Percentiles rank a stretch among this genome's conserved stretches.
Evolutionary conservation across 2,329 filamentous ascomycete genomes (phyloP).

Genomic region (Ciborinia camelliae): DNA sequence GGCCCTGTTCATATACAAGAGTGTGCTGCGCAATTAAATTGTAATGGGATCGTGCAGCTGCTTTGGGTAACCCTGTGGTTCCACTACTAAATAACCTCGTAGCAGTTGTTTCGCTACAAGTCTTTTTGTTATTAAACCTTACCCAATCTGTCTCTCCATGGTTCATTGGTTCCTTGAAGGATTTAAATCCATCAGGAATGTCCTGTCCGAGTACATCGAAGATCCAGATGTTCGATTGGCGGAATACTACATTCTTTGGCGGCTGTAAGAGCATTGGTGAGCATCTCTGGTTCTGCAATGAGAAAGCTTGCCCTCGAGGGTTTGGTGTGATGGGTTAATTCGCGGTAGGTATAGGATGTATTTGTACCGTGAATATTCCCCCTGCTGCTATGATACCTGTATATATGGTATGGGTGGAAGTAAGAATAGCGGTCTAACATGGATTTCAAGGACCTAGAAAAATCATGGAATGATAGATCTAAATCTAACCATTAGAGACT

Average conservation of each 20-base stretch:
- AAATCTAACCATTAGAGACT: neutral
- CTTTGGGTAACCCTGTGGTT: slow-evolving; percentile 57
- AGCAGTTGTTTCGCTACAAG: slow-evolving; percentile 39
- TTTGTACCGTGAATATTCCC: slow-evolving; percentile 33
- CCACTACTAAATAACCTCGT: slow-evolving; percentile 45
- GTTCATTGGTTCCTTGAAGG: slow-evolving; percentile 26
- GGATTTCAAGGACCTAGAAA: slow-evolving; percentile 24
- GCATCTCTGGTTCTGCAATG: slow-evolving; percentile 31
- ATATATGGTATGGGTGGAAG: slow-evolving; percentile 12
- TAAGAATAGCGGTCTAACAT: neutral
- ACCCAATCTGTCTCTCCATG: slow-evolving; percentile 33
- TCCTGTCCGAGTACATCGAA: slow-evolving; percentile 29
- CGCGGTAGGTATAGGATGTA: slow-evolving; percentile 33
- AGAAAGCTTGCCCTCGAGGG: slow-evolving; percentile 31
- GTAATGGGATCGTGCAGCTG: slow-evolving; percentile 40
- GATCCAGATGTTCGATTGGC: slow-evolving; percentile 29
- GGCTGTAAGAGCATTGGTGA: slow-evolving; percentile 26
- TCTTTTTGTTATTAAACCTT: slow-evolving; percentile 30
- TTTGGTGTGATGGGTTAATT: slow-evolving; percentile 34
- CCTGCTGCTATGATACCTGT: slow-evolving; percentile 34
- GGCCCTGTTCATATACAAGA: slow-evolving; percentile 50
- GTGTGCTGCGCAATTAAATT: slow-evolving; percentile 39
- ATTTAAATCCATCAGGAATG: slow-evolving; percentile 27
- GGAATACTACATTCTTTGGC: slow-evolving; percentile 33
- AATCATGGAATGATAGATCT: slow-evolving; percentile 31